A percentile compares a stretch with the other conserved stretches of the same genome.
Conservation (phyloP, 225 moss, liverwort and hornwort species). For the Thuidium tamariscinum region DNA sequence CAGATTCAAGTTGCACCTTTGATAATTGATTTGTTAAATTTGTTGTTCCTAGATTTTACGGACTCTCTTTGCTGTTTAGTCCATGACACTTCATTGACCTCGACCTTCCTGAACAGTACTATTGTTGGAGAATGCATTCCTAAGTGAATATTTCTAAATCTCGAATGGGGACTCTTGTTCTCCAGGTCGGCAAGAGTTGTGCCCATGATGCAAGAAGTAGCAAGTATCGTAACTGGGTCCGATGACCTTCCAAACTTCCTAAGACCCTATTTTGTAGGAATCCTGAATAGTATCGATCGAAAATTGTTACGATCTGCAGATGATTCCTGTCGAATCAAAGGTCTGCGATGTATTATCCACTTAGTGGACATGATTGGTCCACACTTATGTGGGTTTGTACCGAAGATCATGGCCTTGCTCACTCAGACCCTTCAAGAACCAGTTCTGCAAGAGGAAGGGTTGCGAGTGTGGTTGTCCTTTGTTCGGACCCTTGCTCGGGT, state of each 20-base stretch:
- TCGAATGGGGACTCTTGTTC: background rate
- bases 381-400: conserved; percentile 92
- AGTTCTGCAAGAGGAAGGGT: conserved; percentile 62
- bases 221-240: conserved; percentile 90
- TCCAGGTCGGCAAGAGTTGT: conserved; percentile 91
- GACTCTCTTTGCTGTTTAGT: conserved; percentile 4
- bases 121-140: background rate
- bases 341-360: conserved; percentile 76
- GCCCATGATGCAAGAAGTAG: conserved; percentile 99
- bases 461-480: conserved; percentile 95
- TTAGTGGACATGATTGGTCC: conserved; percentile 85
- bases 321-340: conserved; percentile 72
- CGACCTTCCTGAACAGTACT: background rate
- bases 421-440: conserved; percentile 82
- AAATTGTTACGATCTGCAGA: conserved; percentile 74
- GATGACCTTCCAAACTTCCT: conserved; percentile 93
- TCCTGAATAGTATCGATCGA: conserved; percentile 85
- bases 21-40: background rate
- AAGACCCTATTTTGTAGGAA: conserved; percentile 83
- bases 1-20: background rate
- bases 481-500: conserved; percentile 77
- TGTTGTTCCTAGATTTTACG: background rate
- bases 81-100: background rate
- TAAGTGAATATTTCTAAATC: background rate
- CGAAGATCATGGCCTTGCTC: conserved; percentile 96